A percentile compares a stretch with the other conserved stretches of the same genome.
phyloP scores from a whole-genome alignment of 2,329 filamentous ascomycete genomes.

The Cordyceps tenuipes region DNA sequence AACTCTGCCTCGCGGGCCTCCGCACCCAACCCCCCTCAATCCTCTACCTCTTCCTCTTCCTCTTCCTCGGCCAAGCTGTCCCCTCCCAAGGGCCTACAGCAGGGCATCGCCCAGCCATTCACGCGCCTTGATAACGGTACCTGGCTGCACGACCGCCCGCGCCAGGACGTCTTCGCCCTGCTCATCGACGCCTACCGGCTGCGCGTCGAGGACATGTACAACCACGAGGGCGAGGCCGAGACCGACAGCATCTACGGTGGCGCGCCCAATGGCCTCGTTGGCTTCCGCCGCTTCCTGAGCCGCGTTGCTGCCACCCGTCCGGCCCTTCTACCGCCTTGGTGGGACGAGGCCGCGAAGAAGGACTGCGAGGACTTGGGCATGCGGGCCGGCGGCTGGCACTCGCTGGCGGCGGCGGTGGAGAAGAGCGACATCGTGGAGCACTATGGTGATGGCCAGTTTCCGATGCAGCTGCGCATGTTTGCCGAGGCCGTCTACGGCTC shows the following conservation, averaged over 20 bases:
- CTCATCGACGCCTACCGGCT: slow-evolving; percentile 42
- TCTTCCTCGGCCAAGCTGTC: slow-evolving; percentile 3
- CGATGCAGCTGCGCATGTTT: slow-evolving; percentile 43
- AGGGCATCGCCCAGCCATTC: slow-evolving; percentile 28
- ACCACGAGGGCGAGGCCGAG: slow-evolving; percentile 19
- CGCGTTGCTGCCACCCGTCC: slow-evolving; percentile 16
- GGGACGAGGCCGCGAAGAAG: slow-evolving; percentile 28
- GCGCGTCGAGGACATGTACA: slow-evolving; percentile 31
- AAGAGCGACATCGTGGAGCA: slow-evolving; percentile 31
- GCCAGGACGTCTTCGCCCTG: slow-evolving; percentile 35
- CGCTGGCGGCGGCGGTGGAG: slow-evolving; percentile 18
- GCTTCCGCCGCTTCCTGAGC: slow-evolving; percentile 31
- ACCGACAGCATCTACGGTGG: slow-evolving; percentile 24
- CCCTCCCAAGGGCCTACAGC: slow-evolving; percentile 23
- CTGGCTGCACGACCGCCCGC: slow-evolving; percentile 35
- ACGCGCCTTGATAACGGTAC: slow-evolving; percentile 29
- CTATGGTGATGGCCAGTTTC: slow-evolving; percentile 35
- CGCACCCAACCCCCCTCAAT: neutral
- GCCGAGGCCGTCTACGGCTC: slow-evolving; percentile 31
- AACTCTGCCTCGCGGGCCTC: neutral
- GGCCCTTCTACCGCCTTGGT: slow-evolving; percentile 36
- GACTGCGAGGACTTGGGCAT: slow-evolving; percentile 31
- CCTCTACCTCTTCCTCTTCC: neutral
- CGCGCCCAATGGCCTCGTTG: slow-evolving; percentile 16
- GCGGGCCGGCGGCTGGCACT: slow-evolving; percentile 20